Evolutionary conservation across 2,329 filamentous ascomycete species (phyloP), one percentile per base, ranked within the genome.

Genomic region (Aspergillus bombycis): DNA sequence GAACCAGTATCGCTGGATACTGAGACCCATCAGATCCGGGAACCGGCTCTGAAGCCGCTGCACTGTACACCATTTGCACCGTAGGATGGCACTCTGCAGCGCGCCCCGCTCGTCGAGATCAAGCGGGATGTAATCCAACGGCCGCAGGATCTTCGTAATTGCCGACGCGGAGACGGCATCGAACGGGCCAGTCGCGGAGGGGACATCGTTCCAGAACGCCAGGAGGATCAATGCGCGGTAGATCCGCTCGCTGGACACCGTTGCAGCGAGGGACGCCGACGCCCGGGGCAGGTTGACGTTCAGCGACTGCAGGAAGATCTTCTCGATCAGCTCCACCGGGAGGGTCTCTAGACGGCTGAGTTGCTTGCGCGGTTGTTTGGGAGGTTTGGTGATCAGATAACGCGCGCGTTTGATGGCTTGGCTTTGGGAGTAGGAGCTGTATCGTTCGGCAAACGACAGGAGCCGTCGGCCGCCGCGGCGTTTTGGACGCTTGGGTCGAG

Each of bases 281-380:
- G 77, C 75, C 19, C 73, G 74, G 2, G 81, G 75, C 1, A 84
- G 69, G 43, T 82, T 79, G 36, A 82, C 66, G 65, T 85, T 83
- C 28, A 81, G 68, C 7, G 80, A 79, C 32, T 78, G 71, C n/a
- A 83, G 73, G 64, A 86, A 86, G 53, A 86, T 84, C 46, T 78
- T 75, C 67, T 86, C 81, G n/a, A 86, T 75, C 14, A 86, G 70
- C 69, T 86, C 84, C 3, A 78, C 70, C 0, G 84, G 84, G 0
- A 86, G 74, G 5, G 66, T 62, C 67, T 86, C 83, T 14, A 86
- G 71, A 11, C 64, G 61, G 3, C 78, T 78, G 4, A 76, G 63
- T 14, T 53, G 56, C 30, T 57, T 68, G 36, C 60, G 62, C 16
- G 55, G 43, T 36, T 59, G 46, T 36, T 59, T 65, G 5, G 54